Evolutionary conservation across 768 basidiomycete genomes (phyloP).

Genomic region (Collybia mongolica): DNA sequence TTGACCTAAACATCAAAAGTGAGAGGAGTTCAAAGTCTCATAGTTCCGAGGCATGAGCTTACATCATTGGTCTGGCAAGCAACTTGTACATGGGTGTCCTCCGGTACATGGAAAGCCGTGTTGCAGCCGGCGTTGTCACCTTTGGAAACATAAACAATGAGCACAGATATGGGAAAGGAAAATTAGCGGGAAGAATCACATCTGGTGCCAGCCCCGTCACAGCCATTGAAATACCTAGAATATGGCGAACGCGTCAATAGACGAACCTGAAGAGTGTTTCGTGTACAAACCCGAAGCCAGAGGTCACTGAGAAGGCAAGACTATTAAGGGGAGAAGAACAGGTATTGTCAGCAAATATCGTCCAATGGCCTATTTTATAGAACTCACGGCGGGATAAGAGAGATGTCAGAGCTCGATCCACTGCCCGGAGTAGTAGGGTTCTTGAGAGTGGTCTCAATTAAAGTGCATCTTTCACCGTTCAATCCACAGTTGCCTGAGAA

Average conservation of each 20-base stretch:
- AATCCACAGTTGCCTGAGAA: slow-evolving; percentile 30
- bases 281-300: slow-evolving; percentile 34
- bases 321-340: slow-evolving; percentile 19
- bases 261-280: not conserved
- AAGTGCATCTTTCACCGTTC: slow-evolving; percentile 38
- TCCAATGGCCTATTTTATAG: slow-evolving; percentile 5
- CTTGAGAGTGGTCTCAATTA: slow-evolving; percentile 34
- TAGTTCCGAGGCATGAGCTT: not conserved
- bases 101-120: slow-evolving; percentile 34
- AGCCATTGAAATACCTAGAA: slow-evolving; percentile 41
- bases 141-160: slow-evolving; percentile 10
- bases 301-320: slow-evolving; percentile 36
- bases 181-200: slow-evolving; percentile 26
- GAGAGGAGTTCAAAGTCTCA: not conserved
- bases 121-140: slow-evolving; percentile 32
- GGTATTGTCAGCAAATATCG: slow-evolving; percentile 11
- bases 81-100: slow-evolving; percentile 36
- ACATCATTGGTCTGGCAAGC: slow-evolving; percentile 15
- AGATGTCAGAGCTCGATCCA: slow-evolving; percentile 34
- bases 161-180: not conserved
- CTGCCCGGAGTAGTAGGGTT: slow-evolving; percentile 28
- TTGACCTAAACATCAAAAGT: slow-evolving; percentile 5
- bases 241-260: not conserved
- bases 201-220: slow-evolving; percentile 38
- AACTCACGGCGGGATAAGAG: slow-evolving; percentile 40